Evolutionary conservation across 164 flowering plant species (phyloP), one percentile per base, ranked within the genome.

Genomic region (Hamamelis virginiana): DNA sequence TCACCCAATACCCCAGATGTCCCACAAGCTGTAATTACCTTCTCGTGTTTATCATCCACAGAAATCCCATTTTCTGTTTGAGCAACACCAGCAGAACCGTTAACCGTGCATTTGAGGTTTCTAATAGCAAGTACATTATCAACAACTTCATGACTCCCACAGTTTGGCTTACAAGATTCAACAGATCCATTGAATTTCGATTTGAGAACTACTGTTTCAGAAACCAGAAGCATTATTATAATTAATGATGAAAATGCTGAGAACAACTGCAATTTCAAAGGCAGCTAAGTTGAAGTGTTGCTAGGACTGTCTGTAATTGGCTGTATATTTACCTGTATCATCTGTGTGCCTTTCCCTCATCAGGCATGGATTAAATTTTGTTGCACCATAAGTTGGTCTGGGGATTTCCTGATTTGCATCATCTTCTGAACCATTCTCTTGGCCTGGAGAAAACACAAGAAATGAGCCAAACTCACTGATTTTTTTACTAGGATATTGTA

Each of bases 401-500:
- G 58, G 25, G 50, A 45, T 55, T 64, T 67, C 69, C 51, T 59
- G 63, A 59, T 73, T 69, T 43, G 50, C 59, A 57, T 69, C 53
- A 22, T 58, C 74, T 41, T 64, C 72, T 21, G 59, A 45, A 43
- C 41, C 59, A 74, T 21, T 64, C 61, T 53, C 75, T 52, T 58
- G 21, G 15, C 60, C 80, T 76, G 63, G 66, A 67, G 53, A 65
- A 68, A 73, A 59, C 53, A 74, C 43, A 56, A 69, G n/a, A 62
- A 69, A 62, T 50, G 50, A 73, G 43, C 16, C n/a, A 59, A 16
- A 59, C n/a, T 47, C 10, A 14, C 25, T 19, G 25, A 52, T 53
- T 28, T 59, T 9, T 59, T 43, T 15, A 55, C 50, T 21, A 16
- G 4, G 8, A 62, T 50, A n/a, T 15, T n/a, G 9, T 57, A 59